Percentiles rank a stretch among this genome's conserved stretches.
These are phyloP conservation scores for Dioscorea cayenensis DNA, from an alignment of 116 monocot genomes.

Conservation along the genomic window DNA sequence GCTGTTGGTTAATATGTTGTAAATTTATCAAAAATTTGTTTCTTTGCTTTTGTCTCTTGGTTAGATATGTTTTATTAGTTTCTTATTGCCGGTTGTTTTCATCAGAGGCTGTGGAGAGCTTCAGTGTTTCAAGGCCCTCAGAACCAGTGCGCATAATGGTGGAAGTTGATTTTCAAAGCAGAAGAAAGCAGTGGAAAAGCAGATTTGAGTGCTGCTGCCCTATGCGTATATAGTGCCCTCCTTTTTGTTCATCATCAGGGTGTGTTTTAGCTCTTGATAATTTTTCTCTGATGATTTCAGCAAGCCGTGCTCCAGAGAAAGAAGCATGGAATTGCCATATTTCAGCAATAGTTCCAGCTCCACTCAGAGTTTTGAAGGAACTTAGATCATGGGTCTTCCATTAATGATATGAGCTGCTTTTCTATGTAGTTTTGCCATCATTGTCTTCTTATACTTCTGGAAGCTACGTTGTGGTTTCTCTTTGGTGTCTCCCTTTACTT, in stretches of 20 bases:
- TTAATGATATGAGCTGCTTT: no score
- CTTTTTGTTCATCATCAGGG: no score
- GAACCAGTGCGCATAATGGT: constrained; percentile 1
- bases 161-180: constrained; percentile 5
- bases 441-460: no score
- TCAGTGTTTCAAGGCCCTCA: constrained; percentile 48
- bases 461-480: no score
- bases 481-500: no score
- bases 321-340: constrained; percentile 80
- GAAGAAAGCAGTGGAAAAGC: constrained; percentile 47
- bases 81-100: constrained; percentile 5
- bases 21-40: no score
- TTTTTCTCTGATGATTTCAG: constrained; percentile 18
- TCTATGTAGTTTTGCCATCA: no score
- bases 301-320: constrained; percentile 54
- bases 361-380: constrained; percentile 59
- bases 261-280: background rate
- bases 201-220: constrained; percentile 55
- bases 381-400: constrained; percentile 48
- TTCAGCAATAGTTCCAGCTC: constrained; percentile 56
- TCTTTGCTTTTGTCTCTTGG: background rate
- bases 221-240: background rate
- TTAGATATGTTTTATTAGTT: background rate
- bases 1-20: no score
- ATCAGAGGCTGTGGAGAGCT: constrained; percentile 47